These are phyloP conservation scores for Dissophora ornata DNA, from an alignment of 192 early-diverging fungal species.

Conservation along the genomic window DNA sequence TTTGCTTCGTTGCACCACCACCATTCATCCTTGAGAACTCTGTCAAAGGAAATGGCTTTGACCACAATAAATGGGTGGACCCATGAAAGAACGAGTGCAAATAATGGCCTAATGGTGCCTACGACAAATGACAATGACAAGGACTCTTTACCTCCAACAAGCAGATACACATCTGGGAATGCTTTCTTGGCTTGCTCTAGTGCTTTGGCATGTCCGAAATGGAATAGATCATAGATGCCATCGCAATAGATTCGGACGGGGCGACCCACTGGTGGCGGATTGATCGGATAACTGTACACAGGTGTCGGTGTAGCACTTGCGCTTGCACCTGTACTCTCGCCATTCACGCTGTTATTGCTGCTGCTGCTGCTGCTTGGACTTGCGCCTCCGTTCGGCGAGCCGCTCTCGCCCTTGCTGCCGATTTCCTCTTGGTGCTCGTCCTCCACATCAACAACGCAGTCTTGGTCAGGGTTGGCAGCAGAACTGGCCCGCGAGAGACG, in stretches of 20 bases:
- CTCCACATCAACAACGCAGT: neutral
- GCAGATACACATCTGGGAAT: conserved; percentile 76
- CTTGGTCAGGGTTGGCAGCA: neutral
- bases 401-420: neutral
- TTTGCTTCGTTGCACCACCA: too few relatives aligned
- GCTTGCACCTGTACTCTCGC: neutral
- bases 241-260: conserved; percentile 84
- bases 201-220: conserved; percentile 82
- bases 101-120: too few relatives aligned
- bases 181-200: conserved; percentile 85
- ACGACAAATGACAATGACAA: too few relatives aligned
- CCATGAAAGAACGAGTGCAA: too few relatives aligned
- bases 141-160: conserved; percentile 74
- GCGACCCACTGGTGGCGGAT: conserved; percentile 70
- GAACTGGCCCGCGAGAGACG: conserved; percentile 1
- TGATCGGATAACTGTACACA: conserved; percentile 63
- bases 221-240: conserved; percentile 87
- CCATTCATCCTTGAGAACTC: too few relatives aligned
- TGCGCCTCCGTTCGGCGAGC: neutral
- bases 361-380: neutral
- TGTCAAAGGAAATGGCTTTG: too few relatives aligned
- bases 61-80: too few relatives aligned
- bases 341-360: neutral
- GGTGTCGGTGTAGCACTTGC: neutral
- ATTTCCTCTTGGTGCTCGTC: neutral